Evolutionary conservation across 257 asterid genomes (phyloP), one percentile per base, ranked within the genome.

Genomic region (Apocynum venetum): DNA sequence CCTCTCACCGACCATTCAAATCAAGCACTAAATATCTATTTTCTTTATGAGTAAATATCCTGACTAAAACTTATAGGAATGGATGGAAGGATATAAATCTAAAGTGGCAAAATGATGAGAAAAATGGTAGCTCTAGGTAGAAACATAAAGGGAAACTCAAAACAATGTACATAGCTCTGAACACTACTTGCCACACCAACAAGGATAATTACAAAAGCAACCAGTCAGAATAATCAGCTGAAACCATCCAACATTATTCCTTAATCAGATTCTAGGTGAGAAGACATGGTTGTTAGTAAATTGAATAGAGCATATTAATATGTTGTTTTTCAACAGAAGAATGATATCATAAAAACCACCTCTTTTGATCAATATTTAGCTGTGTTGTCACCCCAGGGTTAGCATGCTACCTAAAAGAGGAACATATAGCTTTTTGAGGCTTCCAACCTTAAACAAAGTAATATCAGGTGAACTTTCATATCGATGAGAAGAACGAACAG

Each of bases 391-490:
- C 4, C 35, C 4, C 41, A 19, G 51, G 51, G 38, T 49, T 38
- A 31, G 71, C 20, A 77, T 55, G 57, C 65, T n/a, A 77, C 74
- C 72, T 38, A 65, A 9, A 15, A 35, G n/a, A 43, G 41, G 57
- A 77, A 9, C 38, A 70, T 5, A 68, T 67, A 19, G 2, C 31
- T 52, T 69, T 31, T 69, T 31, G 56, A 17, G 35, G 47, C 71
- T 55, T 81, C 76, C 65, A 85, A 95, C 99, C 99, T 91, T 93
- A 89, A 93, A 95, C 72, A 95, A 90, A 83, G 84, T 89, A 74
- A 91, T 90, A 86, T 95, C 99, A 31, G 99, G 99, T 68, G 97
- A 88, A 85, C 97, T 93, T 87, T 95, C 98, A 83, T 87, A 95
- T 74, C 88, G 92, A 86, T 93, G 98, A 86, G 98, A 87, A 82